A percentile compares a stretch with the other conserved stretches of the same genome.
Evolutionary conservation across 176 grass and related monocot species (phyloP).

Genomic region (Panicum miliaceum): DNA sequence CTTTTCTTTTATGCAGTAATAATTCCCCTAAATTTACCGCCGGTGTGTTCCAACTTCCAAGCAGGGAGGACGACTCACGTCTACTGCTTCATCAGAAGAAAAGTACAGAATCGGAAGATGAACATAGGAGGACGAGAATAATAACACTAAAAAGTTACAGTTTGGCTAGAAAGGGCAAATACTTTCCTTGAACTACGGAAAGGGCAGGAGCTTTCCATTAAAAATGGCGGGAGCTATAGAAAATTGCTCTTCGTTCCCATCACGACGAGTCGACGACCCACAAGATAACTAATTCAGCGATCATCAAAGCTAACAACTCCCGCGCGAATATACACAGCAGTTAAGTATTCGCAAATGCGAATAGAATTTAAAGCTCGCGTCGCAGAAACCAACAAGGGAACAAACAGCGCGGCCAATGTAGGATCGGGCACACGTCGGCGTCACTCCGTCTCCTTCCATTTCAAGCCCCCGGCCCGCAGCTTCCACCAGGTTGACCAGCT

Average conservation of each 20-base stretch:
- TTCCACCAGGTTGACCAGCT: constrained; percentile 48
- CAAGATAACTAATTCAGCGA: constrained; percentile 19
- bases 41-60: neutral
- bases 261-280: neutral
- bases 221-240: neutral
- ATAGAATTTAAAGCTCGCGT: neutral
- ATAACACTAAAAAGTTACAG: neutral
- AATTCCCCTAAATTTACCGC: too few species aligned
- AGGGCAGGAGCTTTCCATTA: too few species aligned
- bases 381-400: neutral
- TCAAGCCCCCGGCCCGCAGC: constrained; percentile 11
- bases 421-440: constrained; percentile 38
- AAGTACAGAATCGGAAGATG: neutral
- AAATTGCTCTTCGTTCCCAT: neutral
- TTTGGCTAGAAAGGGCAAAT: neutral
- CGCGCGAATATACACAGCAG: neutral
- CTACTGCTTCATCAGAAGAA: neutral
- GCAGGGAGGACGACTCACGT: neutral
- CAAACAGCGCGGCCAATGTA: neutral
- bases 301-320: neutral
- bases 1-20: too few species aligned
- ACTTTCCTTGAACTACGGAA: neutral
- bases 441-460: constrained; percentile 32
- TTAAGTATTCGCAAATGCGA: neutral
- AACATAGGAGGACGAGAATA: neutral